Percentiles rank a stretch among this genome's conserved stretches.
phyloP scores from a whole-genome alignment of 345 rosid species.

The Pistacia vera region DNA sequence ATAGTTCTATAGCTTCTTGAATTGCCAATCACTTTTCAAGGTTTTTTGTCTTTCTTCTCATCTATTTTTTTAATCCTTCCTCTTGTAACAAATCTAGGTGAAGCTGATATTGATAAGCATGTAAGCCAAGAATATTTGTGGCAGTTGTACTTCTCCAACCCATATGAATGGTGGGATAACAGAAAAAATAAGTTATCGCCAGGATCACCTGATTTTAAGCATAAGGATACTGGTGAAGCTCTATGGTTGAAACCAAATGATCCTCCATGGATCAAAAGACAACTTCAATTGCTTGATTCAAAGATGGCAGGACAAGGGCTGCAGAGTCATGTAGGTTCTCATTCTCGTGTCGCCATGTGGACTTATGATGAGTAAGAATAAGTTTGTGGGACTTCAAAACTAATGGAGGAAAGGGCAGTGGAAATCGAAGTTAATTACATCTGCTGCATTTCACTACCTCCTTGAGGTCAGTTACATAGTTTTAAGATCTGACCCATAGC shows the following conservation, averaged over 20 bases:
- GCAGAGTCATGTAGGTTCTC: slow-evolving; percentile 21
- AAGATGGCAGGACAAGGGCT: slow-evolving; percentile 32
- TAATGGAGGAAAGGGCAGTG: background rate
- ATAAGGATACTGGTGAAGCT: slow-evolving; percentile 68
- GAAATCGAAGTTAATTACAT: background rate
- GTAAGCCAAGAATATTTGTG: slow-evolving; percentile 54
- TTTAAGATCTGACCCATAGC: background rate
- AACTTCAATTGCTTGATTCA: slow-evolving; percentile 58
- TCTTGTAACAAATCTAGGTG: slow-evolving; percentile 30
- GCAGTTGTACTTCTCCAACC: slow-evolving; percentile 72
- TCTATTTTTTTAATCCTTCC: background rate
- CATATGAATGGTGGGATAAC: slow-evolving; percentile 86
- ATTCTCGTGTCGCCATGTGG: slow-evolving; percentile 42
- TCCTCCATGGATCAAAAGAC: slow-evolving; percentile 73
- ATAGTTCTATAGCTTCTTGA: background rate
- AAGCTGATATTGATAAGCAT: slow-evolving; percentile 23
- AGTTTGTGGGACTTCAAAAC: background rate
- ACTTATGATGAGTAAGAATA: slow-evolving; percentile 38
- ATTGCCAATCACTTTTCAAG: background rate
- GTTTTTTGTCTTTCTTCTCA: background rate
- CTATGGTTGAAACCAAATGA: slow-evolving; percentile 57
- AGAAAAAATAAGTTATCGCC: slow-evolving; percentile 55
- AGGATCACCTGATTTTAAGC: slow-evolving; percentile 68
- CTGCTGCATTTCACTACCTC: background rate
- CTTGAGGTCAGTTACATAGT: background rate